Percentiles rank a stretch among this genome's conserved stretches.
phyloP scores from a whole-genome alignment of 495 filamentous ascomycete genomes.

The Evernia prunastri region DNA sequence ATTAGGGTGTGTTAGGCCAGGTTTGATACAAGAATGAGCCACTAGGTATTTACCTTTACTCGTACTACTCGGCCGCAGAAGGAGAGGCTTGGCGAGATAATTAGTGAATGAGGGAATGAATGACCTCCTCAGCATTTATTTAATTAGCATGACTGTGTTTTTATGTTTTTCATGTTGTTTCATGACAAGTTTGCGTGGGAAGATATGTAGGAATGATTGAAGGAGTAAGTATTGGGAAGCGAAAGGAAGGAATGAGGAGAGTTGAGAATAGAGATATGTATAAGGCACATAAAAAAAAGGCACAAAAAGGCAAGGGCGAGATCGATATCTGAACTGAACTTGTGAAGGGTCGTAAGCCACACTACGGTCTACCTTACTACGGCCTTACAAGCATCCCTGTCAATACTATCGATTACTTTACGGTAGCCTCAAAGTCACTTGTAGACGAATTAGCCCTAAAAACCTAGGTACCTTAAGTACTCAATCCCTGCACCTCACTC shows the following conservation, averaged over 20 bases:
- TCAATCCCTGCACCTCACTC: constrained; percentile 1
- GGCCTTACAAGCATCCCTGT: background rate
- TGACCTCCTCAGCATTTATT: background rate
- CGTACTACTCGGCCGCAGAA: constrained; percentile 2
- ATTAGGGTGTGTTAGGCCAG: constrained; percentile 2
- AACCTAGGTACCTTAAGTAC: background rate
- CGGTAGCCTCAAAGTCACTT: background rate
- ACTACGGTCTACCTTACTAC: no score
- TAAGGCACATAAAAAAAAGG: constrained; percentile 10
- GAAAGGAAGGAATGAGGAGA: background rate
- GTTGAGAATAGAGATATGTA: background rate
- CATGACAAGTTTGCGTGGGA: background rate
- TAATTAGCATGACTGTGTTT: background rate
- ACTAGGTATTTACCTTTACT: no score
- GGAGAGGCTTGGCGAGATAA: constrained; percentile 14
- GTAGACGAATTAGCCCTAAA: background rate
- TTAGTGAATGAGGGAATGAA: constrained; percentile 11
- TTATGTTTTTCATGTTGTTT: no score
- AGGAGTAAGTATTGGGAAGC: background rate
- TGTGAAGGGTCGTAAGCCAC: constrained; percentile 7
- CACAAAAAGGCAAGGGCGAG: constrained; percentile 14
- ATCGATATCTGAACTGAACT: constrained; percentile 15
- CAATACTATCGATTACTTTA: background rate
- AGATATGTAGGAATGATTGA: no score
- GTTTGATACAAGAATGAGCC: constrained; percentile 12